Base-by-base conservation (phyloP, 1,284 basidiomycete species). In the Calocybe gambosa region DNA sequence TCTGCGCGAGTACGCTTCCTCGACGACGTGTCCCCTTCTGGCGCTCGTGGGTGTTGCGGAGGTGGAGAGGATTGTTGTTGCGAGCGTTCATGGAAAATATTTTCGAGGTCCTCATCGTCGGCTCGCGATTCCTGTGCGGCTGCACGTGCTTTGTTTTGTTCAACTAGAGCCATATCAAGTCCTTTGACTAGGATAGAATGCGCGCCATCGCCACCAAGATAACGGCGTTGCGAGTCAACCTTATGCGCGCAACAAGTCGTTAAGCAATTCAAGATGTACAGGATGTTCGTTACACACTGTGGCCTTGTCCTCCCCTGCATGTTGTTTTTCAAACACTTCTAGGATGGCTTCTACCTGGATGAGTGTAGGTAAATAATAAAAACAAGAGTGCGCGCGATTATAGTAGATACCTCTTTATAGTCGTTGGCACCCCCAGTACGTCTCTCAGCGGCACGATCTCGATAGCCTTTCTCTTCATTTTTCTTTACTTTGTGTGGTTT, bases 121-220 rank as follows among this genome's bases (percentile, higher is more conserved):
- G 75, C 78, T 6, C 6, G 29, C 2, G 71, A 73, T 16, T 73
- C 63, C 35, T 73, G 66, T 6, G 70, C 64, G 7, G 75, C 72
- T 0, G 63, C 66, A 10, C 77, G 77, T 0, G 88, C 87, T 64
- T 82, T 89, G 54, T 89, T 83, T 57, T 90, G 85, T 56, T 92
- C 88, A 6, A 96, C 70, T 2, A 95, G 75, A 0, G 89, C 83
- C 60, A 85, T 79, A 60, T 96, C 93, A 26, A 96, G 80, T n/a
- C 93, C 89, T 57, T 92, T 94, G 34, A 93, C 89, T 3, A 93
- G 78, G 39, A 93, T 79, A 2, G 87, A 83, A 62, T 94, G 89
- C 45, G 84, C 78, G 35, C 81, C 79, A 62, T 95, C 91, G 28
- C 91, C 91, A n/a, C 92, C 92, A 1, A 94, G 77, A 62, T 90